Conservation (phyloP, 192 early-diverging fungal genomes). For the Pilobolus umbonatus region DNA sequence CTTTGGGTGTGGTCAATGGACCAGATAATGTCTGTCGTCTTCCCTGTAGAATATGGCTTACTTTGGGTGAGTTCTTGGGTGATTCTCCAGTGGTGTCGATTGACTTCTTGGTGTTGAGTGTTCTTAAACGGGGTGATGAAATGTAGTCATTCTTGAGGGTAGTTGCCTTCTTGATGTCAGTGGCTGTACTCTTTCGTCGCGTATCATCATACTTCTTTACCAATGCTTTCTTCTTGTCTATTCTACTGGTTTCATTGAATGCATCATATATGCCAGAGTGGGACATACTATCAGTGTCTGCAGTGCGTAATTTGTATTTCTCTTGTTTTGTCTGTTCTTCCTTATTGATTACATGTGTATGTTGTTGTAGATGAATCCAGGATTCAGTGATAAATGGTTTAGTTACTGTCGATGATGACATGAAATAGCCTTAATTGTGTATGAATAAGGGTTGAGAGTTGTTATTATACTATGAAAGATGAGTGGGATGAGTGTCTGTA, state of each 20-base stretch:
- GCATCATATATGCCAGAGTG: slow-evolving; percentile 13
- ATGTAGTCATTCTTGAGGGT: neutral
- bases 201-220: slow-evolving; percentile 2
- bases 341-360: neutral
- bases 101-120: slow-evolving; percentile 16
- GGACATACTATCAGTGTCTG: slow-evolving; percentile 4
- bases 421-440: too few species aligned
- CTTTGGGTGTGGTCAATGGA: neutral
- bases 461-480: too few species aligned
- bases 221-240: slow-evolving; percentile 3
- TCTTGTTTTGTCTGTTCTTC: neutral
- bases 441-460: too few species aligned
- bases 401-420: slow-evolving; percentile 20
- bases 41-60: neutral
- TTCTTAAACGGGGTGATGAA: slow-evolving; percentile 4
- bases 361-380: slow-evolving; percentile 17
- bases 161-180: neutral
- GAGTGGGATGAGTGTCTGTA: too few species aligned
- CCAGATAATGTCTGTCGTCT: slow-evolving; percentile 10
- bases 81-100: neutral
- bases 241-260: slow-evolving; percentile 7
- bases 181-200: slow-evolving; percentile 9
- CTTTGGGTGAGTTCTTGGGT: neutral
- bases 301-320: neutral
- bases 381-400: slow-evolving; percentile 11